Evolutionary conservation across 192 early-diverging fungal species (phyloP).

Genomic region (Martensiomyces pterosporus): DNA sequence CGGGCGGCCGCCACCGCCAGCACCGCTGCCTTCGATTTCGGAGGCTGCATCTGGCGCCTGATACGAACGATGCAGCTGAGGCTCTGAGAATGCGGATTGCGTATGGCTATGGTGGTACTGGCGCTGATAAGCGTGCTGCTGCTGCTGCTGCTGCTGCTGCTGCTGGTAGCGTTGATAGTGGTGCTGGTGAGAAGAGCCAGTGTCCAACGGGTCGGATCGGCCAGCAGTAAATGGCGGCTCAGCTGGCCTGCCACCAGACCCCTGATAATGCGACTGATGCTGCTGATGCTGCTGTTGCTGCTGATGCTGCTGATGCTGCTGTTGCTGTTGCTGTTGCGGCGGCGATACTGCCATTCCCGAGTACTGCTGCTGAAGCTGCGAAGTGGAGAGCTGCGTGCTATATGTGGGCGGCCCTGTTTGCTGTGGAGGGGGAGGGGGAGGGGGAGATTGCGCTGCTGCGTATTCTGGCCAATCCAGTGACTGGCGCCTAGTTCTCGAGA

Average conservation of each 20-base stretch:
- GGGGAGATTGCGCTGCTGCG: no score
- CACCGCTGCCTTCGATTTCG: slow-evolving; percentile 2
- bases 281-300: slow-evolving; percentile 13
- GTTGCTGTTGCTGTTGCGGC: slow-evolving; percentile 3
- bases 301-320: slow-evolving; percentile 12
- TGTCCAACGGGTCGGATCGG: no score
- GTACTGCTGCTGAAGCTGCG: slow-evolving; percentile 11
- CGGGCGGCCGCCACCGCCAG: background rate
- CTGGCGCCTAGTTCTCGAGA: background rate
- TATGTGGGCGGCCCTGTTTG: background rate
- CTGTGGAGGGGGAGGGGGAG: no score
- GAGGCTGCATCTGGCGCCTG: background rate
- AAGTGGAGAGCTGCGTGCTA: background rate
- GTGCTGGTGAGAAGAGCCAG: background rate
- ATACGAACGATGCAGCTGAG: background rate
- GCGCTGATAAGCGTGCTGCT: no score
- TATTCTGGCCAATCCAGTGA: slow-evolving; percentile 11
- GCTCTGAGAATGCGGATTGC: no score
- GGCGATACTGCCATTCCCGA: slow-evolving; percentile 1
- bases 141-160: background rate
- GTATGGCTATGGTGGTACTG: no score
- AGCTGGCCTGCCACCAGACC: no score
- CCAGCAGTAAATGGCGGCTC: no score
- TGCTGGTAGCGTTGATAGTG: background rate
- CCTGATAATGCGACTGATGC: background rate